phyloP scores from a whole-genome alignment of 2,329 filamentous ascomycete species.

The Neonectria hederae region DNA sequence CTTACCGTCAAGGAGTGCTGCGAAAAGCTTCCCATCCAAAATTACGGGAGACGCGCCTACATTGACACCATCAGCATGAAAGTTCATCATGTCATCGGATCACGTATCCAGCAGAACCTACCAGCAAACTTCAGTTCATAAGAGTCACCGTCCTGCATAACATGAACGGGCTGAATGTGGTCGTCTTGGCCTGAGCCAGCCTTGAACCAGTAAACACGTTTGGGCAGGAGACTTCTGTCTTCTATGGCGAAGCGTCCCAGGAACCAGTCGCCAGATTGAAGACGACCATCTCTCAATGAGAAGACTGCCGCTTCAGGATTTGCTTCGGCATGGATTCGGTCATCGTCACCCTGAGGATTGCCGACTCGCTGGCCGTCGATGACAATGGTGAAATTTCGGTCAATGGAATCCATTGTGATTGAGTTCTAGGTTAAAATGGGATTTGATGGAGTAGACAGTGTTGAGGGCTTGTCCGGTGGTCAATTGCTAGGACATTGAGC shows the following conservation, averaged over 20 bases:
- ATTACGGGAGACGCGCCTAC: not conserved
- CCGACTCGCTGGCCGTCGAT: not conserved
- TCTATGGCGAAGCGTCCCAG: not conserved
- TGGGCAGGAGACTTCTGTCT: not conserved
- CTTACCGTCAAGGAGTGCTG: not conserved
- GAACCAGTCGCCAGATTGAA: not conserved
- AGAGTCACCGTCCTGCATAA: not conserved
- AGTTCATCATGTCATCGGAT: not conserved
- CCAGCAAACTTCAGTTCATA: not conserved
- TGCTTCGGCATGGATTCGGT: not conserved
- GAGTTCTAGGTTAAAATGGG: not conserved
- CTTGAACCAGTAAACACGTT: not conserved
- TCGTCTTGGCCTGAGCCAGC: not conserved
- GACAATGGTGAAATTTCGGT: not conserved
- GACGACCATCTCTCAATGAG: not conserved
- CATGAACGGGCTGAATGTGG: not conserved
- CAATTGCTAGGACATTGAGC: not conserved
- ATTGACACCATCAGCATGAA: not conserved
- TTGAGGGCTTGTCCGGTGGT: not conserved
- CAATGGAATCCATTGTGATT: not conserved
- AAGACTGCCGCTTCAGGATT: not conserved
- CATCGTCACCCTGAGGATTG: not conserved
- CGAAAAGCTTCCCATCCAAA: not conserved
- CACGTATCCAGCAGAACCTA: not conserved
- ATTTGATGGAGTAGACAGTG: too few species aligned